phyloP scores from a whole-genome alignment of 1,284 basidiomycete species.

The Cryptococcus sp. region DNA sequence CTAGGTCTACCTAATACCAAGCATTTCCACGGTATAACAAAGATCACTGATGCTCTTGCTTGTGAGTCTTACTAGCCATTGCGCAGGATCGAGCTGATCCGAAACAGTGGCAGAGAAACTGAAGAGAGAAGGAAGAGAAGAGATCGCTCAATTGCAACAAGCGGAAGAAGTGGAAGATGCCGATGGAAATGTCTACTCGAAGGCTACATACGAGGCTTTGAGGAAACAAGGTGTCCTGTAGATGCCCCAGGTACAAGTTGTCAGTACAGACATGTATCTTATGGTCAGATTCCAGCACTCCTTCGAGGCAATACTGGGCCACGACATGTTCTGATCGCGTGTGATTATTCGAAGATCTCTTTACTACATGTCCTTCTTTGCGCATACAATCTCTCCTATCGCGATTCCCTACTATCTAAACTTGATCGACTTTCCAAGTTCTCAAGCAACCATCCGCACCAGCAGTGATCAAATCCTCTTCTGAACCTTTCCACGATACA shows the following conservation, averaged over 20 bases:
- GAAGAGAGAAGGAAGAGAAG: conserved; percentile 85
- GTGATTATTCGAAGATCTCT: too few species aligned
- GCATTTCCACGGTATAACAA: conserved; percentile 97
- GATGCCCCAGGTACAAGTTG: neutral
- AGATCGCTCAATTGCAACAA: conserved; percentile 83
- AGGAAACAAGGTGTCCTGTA: conserved; percentile 47
- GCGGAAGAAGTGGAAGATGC: conserved; percentile 97
- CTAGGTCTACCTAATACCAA: conserved; percentile 96
- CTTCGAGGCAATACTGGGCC: too few species aligned
- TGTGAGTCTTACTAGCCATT: conserved; percentile 54
- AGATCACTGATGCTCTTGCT: conserved; percentile 91
- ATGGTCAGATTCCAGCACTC: too few species aligned
- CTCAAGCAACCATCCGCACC: conserved; percentile 81
- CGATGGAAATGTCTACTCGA: conserved; percentile 83
- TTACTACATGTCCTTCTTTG: too few species aligned
- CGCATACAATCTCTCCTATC: too few species aligned
- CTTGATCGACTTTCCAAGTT: conserved; percentile 54
- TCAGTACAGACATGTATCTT: neutral
- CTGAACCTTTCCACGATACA: conserved; percentile 67
- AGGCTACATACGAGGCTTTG: conserved; percentile 46
- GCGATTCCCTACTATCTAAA: neutral
- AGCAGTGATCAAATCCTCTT: conserved; percentile 60
- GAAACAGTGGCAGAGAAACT: conserved; percentile 86
- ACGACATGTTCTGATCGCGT: too few species aligned
- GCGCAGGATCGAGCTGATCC: neutral